phyloP scores from a whole-genome alignment of 176 grass and related monocot genomes.

The Oryza brachyantha region DNA sequence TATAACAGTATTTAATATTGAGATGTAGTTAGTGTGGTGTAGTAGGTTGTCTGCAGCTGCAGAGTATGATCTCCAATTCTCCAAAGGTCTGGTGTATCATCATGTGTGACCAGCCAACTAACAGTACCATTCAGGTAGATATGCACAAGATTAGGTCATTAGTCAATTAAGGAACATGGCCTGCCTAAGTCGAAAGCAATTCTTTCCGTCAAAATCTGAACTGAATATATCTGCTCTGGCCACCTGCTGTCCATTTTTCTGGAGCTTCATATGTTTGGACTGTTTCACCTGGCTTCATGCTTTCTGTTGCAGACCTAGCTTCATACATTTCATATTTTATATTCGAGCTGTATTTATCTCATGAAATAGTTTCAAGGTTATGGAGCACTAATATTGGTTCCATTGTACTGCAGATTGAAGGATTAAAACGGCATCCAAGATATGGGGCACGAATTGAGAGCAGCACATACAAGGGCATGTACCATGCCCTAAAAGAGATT shows the following conservation, averaged over 20 bases:
- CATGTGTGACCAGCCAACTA: neutral
- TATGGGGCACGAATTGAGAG: constrained; percentile 77
- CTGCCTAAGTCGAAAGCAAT: too few species aligned
- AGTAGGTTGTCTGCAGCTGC: neutral
- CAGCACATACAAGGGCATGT: constrained; percentile 72
- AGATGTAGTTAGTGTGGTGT: neutral
- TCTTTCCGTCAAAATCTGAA: too few species aligned
- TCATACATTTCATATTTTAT: neutral
- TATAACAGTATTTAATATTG: neutral
- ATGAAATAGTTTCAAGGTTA: constrained; percentile 9
- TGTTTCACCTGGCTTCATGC: neutral
- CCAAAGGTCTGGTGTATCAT: neutral
- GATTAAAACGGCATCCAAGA: constrained; percentile 82
- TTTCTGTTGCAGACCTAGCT: neutral
- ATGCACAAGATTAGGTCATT: neutral
- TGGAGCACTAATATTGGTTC: neutral
- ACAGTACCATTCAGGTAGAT: neutral
- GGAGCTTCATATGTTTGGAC: neutral
- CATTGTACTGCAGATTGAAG: constrained; percentile 67
- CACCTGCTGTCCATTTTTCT: neutral
- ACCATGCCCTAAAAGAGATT: constrained; percentile 85
- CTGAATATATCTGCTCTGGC: neutral
- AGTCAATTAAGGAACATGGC: neutral
- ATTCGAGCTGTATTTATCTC: neutral
- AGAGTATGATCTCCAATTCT: neutral